phyloP scores from a whole-genome alignment of 805 yeast species.

The Komagataella ulmi region DNA sequence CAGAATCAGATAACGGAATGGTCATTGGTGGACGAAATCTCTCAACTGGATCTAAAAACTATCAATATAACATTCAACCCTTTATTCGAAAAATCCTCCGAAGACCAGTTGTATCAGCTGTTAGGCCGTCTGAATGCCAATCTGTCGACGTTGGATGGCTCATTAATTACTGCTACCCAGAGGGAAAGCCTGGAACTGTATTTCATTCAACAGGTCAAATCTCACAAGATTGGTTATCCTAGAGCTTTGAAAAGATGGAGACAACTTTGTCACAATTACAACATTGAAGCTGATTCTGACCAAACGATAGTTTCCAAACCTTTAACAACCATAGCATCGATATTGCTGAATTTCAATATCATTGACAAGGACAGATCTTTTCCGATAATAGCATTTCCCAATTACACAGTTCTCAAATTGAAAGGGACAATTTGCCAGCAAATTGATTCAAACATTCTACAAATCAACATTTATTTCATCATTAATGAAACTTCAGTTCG shows the following conservation, averaged over 20 bases:
- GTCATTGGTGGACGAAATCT: not conserved
- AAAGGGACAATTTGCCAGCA: not conserved
- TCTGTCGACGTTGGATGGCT: constrained; percentile 43
- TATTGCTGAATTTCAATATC: not conserved
- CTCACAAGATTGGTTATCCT: constrained; percentile 14
- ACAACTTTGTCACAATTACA: constrained; percentile 23
- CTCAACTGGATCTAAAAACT: constrained; percentile 20
- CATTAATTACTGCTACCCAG: constrained; percentile 28
- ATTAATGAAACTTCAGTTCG: not conserved
- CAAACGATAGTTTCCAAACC: not conserved
- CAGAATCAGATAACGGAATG: constrained; percentile 13
- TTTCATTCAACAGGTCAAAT: constrained; percentile 38
- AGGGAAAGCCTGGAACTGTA: constrained; percentile 57
- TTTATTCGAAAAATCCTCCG: constrained; percentile 19
- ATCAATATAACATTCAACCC: constrained; percentile 45
- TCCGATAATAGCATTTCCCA: not conserved
- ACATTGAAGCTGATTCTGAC: constrained; percentile 5
- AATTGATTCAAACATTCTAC: not conserved
- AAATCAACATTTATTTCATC: not conserved
- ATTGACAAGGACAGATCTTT: not conserved
- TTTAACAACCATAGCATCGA: not conserved
- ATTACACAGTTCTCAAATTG: constrained; percentile 1
- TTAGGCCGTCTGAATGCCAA: constrained; percentile 11
- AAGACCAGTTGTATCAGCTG: constrained; percentile 10
- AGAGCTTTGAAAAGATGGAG: constrained; percentile 24